phyloP scores from a whole-genome alignment of 768 basidiomycete species.

The Lyophyllum atratum region DNA sequence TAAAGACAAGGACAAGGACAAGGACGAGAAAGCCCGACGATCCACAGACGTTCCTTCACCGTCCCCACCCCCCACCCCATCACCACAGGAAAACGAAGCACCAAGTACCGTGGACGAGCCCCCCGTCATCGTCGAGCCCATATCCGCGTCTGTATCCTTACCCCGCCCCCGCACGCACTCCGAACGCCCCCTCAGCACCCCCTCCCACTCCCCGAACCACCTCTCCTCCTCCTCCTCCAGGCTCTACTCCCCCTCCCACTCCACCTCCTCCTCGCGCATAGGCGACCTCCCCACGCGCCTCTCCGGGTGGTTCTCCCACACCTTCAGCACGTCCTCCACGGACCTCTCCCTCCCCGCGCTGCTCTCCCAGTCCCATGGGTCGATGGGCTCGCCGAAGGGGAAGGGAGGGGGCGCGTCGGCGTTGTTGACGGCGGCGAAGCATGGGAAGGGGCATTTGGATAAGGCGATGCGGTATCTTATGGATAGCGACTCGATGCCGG shows the following conservation, averaged over 20 bases:
- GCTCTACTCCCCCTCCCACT: slow-evolving; percentile 49
- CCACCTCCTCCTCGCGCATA: slow-evolving; percentile 49
- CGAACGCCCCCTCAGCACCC: slow-evolving; percentile 52
- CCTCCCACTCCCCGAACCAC: slow-evolving; percentile 6
- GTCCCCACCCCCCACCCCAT: background rate
- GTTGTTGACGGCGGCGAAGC: slow-evolving; percentile 68
- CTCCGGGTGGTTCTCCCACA: slow-evolving; percentile 81
- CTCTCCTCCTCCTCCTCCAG: too few relatives aligned
- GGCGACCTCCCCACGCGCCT: slow-evolving; percentile 74
- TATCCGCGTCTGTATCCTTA: slow-evolving; percentile 35
- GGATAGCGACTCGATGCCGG: slow-evolving; percentile 85
- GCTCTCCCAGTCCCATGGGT: slow-evolving; percentile 38
- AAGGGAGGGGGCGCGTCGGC: slow-evolving; percentile 37
- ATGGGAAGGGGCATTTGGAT: slow-evolving; percentile 76
- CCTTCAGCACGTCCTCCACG: slow-evolving; percentile 69
- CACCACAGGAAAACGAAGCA: background rate
- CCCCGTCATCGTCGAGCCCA: slow-evolving; percentile 71
- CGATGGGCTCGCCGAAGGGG: slow-evolving; percentile 25
- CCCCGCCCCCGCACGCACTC: slow-evolving; percentile 57
- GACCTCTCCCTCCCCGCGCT: slow-evolving; percentile 70
- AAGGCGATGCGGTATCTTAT: slow-evolving; percentile 89
- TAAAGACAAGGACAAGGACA: background rate
- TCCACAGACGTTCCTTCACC: background rate
- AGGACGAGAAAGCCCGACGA: background rate
- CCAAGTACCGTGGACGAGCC: slow-evolving; percentile 41